A percentile compares a stretch with the other conserved stretches of the same genome.
Evolutionary conservation across 1,284 basidiomycete genomes (phyloP).

Genomic region (Apiotrichum gracile): DNA sequence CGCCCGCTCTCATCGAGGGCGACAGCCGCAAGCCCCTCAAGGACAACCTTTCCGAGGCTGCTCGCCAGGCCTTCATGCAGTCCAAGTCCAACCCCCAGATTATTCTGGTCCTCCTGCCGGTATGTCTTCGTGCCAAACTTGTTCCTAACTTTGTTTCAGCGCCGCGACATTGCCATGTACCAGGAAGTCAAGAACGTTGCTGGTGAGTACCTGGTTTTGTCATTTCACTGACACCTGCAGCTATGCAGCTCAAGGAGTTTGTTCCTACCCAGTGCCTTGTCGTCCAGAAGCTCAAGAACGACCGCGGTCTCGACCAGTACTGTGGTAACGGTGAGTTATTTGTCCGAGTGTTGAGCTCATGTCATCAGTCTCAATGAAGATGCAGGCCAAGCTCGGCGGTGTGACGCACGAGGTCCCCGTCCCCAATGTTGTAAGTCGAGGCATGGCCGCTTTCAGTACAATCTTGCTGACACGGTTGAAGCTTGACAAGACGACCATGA

Average conservation of each 20-base stretch:
- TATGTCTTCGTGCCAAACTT: slow-evolving; percentile 9
- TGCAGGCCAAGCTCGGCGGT: slow-evolving; percentile 51
- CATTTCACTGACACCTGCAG: not conserved
- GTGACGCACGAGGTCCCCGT: slow-evolving; percentile 45
- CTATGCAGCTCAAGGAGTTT: slow-evolving; percentile 11
- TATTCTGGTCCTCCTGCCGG: slow-evolving; percentile 40
- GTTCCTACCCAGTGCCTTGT: slow-evolving; percentile 43
- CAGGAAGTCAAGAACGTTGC: slow-evolving; percentile 46
- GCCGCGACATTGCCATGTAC: slow-evolving; percentile 43
- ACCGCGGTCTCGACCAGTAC: slow-evolving; percentile 49
- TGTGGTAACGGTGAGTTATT: slow-evolving; percentile 38
- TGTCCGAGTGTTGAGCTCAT: not conserved
- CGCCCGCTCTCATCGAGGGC: slow-evolving; percentile 15
- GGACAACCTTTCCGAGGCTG: slow-evolving; percentile 22
- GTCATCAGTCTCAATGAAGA: slow-evolving; percentile 36
- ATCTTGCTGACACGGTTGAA: slow-evolving; percentile 7
- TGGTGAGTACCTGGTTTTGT: slow-evolving; percentile 3
- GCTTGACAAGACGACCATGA: slow-evolving; percentile 45
- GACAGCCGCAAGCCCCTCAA: not conserved
- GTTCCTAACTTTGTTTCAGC: slow-evolving; percentile 10
- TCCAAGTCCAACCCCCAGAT: slow-evolving; percentile 40
- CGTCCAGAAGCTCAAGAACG: slow-evolving; percentile 39
- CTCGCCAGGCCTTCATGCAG: slow-evolving; percentile 26
- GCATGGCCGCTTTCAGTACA: not conserved
- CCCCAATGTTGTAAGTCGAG: slow-evolving; percentile 13